phyloP scores from a whole-genome alignment of 1,284 basidiomycete genomes.

The Singerocomus rubriflavus region DNA sequence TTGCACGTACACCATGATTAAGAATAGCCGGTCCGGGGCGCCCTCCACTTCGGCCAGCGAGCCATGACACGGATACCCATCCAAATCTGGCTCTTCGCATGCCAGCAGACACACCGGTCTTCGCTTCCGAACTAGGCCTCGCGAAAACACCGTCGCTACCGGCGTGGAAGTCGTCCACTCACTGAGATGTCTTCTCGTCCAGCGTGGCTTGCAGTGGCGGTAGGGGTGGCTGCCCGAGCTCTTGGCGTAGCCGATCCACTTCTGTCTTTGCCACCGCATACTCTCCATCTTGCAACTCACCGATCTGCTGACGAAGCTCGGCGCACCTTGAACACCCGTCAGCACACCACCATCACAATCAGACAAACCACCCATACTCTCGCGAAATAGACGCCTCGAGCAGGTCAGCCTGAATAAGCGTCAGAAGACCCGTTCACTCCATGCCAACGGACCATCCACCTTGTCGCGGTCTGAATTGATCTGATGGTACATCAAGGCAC shows the following conservation, averaged over 20 bases:
- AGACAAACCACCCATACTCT: conserved; percentile 47
- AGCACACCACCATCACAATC: conserved; percentile 9
- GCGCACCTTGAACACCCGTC: conserved; percentile 45
- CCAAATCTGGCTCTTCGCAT: conserved; percentile 9
- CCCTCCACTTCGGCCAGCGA: not conserved
- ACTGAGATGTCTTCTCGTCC: conserved; percentile 73
- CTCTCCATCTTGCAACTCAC: conserved; percentile 65
- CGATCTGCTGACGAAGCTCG: conserved; percentile 63
- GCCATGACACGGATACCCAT: not conserved
- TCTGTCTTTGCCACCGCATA: conserved; percentile 69
- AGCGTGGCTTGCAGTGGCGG: conserved; percentile 67
- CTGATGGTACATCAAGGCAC: conserved; percentile 33
- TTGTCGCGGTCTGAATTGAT: conserved; percentile 78
- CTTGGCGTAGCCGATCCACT: conserved; percentile 67
- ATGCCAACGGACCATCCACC: conserved; percentile 35
- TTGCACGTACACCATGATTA: not conserved
- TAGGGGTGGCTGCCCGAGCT: conserved; percentile 69
- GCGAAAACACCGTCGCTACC: conserved; percentile 3
- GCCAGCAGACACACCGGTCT: conserved; percentile 1
- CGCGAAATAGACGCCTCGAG: conserved; percentile 51
- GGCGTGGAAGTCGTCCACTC: conserved; percentile 33
- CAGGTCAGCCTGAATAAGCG: conserved; percentile 46
- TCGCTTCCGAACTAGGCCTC: not conserved
- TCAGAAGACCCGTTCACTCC: conserved; percentile 6
- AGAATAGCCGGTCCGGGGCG: conserved; percentile 4